phyloP scores from a whole-genome alignment of 495 filamentous ascomycete species.

The Penicillium diatomitis region DNA sequence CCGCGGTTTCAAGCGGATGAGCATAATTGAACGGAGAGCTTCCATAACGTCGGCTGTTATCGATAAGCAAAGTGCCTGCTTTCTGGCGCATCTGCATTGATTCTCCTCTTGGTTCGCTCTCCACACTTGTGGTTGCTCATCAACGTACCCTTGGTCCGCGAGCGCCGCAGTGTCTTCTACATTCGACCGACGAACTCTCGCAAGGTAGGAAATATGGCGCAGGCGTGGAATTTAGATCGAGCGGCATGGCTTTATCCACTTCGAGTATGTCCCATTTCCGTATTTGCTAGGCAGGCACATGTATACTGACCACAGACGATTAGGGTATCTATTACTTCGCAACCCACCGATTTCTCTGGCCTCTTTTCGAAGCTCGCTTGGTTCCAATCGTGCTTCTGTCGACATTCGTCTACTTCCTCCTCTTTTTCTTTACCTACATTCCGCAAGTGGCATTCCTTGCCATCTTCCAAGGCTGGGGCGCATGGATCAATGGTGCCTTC shows the following conservation, averaged over 20 bases:
- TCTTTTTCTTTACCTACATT: constrained; percentile 53
- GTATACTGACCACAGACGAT: not conserved
- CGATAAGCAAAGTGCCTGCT: constrained; percentile 27
- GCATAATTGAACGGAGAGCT: too few species aligned
- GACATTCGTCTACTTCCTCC: constrained; percentile 48
- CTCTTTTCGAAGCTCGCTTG: constrained; percentile 49
- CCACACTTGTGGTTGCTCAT: not conserved
- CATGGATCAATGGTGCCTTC: constrained; percentile 56
- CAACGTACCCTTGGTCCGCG: too few species aligned
- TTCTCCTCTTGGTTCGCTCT: not conserved
- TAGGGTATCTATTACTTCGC: constrained; percentile 55
- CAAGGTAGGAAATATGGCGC: constrained; percentile 8
- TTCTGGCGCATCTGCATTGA: constrained; percentile 1
- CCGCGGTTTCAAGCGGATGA: too few species aligned
- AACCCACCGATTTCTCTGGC: constrained; percentile 53
- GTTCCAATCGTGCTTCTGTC: constrained; percentile 51
- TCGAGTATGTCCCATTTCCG: constrained; percentile 27
- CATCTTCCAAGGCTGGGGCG: constrained; percentile 49
- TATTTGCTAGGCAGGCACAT: not conserved
- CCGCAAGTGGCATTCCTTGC: constrained; percentile 56
- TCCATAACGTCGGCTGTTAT: constrained; percentile 20
- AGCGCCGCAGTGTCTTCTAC: too few species aligned
- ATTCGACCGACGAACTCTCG: too few species aligned
- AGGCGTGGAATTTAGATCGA: constrained; percentile 19
- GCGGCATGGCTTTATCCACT: constrained; percentile 50